These are phyloP conservation scores for Phytophthora nicotianae DNA, from an alignment of 352 stramenopile species.

Conservation along the genomic window DNA sequence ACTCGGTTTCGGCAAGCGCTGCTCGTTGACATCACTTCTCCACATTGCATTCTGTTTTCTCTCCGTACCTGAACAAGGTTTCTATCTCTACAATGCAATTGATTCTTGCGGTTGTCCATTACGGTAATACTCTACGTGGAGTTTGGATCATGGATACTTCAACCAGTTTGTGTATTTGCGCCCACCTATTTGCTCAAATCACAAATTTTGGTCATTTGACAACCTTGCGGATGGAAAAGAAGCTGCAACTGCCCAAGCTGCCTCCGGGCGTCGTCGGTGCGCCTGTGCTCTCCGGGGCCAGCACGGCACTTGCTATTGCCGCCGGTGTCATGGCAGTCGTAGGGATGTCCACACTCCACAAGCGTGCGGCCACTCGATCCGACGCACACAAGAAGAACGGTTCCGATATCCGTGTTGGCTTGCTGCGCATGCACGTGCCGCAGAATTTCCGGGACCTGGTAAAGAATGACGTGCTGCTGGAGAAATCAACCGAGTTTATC, in stretches of 20 bases:
- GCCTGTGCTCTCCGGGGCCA: conserved; percentile 38
- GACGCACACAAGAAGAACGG: conserved; percentile 4
- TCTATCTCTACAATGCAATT: no score
- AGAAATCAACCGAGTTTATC: conserved; percentile 59
- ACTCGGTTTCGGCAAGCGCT: no score
- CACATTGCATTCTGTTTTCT: no score
- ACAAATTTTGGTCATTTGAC: neutral
- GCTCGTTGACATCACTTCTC: no score
- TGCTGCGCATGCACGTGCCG: conserved; percentile 61
- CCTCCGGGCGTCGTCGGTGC: conserved; percentile 15
- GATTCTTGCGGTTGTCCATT: no score
- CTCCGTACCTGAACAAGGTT: no score
- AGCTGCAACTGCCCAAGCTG: conserved; percentile 56
- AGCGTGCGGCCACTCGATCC: conserved; percentile 22
- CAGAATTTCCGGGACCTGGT: conserved; percentile 66
- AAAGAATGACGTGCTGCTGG: conserved; percentile 79
- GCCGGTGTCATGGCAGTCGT: conserved; percentile 49
- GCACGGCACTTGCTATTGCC: conserved; percentile 45
- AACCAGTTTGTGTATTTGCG: neutral
- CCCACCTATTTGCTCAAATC: neutral
- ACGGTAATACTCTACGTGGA: no score
- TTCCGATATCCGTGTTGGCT: conserved; percentile 43
- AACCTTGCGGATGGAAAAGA: conserved; percentile 40
- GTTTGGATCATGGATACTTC: no score
- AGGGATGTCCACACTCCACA: conserved; percentile 53